phyloP scores from a whole-genome alignment of 2,329 filamentous ascomycete genomes.

The Ophiostoma australiae region DNA sequence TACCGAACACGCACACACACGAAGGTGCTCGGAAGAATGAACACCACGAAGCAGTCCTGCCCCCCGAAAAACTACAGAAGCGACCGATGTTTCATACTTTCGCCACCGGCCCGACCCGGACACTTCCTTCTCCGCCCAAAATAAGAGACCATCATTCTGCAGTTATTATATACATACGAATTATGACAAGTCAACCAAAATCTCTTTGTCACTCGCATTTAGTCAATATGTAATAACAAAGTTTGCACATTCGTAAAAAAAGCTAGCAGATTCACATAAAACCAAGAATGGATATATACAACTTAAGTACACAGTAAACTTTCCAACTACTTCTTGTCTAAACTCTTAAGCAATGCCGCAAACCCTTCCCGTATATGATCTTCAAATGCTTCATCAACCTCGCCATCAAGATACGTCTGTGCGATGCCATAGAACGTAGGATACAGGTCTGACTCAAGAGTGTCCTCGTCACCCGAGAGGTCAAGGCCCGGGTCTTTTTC shows the following conservation, averaged over 20 bases:
- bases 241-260: not conserved
- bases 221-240: not conserved
- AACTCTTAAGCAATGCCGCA: not conserved
- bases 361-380: not conserved
- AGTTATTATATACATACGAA: not conserved
- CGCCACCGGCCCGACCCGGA: not conserved
- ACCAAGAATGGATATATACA: too few relatives aligned
- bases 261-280: too few relatives aligned
- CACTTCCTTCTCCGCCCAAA: too few relatives aligned
- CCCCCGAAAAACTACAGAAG: not conserved
- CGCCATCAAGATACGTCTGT: not conserved
- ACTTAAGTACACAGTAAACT: too few relatives aligned
- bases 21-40: too few relatives aligned
- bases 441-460: not conserved
- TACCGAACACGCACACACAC: too few relatives aligned
- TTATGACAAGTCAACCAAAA: not conserved
- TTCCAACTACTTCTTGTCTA: not conserved
- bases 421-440: not conserved
- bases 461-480: not conserved
- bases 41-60: not conserved
- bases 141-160: not conserved
- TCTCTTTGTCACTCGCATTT: not conserved
- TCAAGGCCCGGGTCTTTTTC: not conserved
- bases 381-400: not conserved
- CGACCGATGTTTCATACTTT: not conserved